Base-by-base conservation (phyloP, 1,284 basidiomycete genomes). In the Tilletia indica region DNA sequence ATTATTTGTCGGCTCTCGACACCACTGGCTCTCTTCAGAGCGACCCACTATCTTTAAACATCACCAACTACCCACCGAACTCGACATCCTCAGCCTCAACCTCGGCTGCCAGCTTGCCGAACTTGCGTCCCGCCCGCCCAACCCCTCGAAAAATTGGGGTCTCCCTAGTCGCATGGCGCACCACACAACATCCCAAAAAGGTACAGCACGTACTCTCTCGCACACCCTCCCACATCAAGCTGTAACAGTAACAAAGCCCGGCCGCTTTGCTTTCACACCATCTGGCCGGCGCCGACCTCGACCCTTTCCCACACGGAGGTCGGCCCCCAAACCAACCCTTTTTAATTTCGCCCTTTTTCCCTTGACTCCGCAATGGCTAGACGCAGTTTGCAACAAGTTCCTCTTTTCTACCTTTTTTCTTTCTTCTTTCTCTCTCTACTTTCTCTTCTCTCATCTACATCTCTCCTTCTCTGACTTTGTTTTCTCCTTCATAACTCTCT, bases 231-330 rank as follows among this genome's bases (percentile, higher is more conserved):
- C 16, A 54, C 19, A 54, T 54, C 51, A 19, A 54, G 42, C 16
- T 64, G 61, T 64, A 64, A 11, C 61, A 34, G 61, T 45, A 45
- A 64, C 61, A 64, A 39, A 64, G 61, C 61, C 61, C 16, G 36
- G 61, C 34, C 61, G 61, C 61, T 64, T 64, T 64, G 61, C 61
- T 45, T 45, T 45, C 42, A 9, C 42, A 45, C 42, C 42, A 45
- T 45, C 25, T 45, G 42, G 42, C 14, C 6, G 42, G 42, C 25
- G 25, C 25, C 25, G 25, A 45, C 6, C 42, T 14, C 42, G 42
- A 14, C 42, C 42, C 42, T 45, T 45, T 45, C 25, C 25, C 25
- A 31, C 25, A 31, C 25, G 25, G 25, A 31, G 25, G 25, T 31
- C 25, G 25, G 25, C 25, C 25, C 25, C 25, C 25, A 31, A 31